Percentiles rank a stretch among this genome's conserved stretches.
These are phyloP conservation scores for Pestalotiopsis sp. DNA, from an alignment of 2,329 filamentous ascomycete species.

Conservation along the genomic window DNA sequence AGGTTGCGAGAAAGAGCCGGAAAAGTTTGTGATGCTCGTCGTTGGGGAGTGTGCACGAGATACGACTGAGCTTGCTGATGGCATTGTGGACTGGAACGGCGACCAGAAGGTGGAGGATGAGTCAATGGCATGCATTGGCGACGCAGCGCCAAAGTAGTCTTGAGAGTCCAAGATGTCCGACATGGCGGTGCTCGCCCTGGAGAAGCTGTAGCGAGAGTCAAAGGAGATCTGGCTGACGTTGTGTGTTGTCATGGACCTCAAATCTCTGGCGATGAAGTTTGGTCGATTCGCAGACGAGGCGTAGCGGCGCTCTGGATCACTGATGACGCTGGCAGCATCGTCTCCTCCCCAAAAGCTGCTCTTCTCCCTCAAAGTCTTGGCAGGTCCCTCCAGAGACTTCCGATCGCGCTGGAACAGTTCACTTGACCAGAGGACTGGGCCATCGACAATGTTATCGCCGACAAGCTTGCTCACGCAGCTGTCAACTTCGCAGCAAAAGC, in stretches of 20 bases:
- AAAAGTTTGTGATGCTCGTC: slow-evolving; percentile 62
- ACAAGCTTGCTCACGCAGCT: slow-evolving; percentile 84
- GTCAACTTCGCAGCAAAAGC: slow-evolving; percentile 89
- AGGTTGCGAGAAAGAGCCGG: slow-evolving; percentile 49
- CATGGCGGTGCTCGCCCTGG: slow-evolving; percentile 58
- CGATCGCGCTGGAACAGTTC: slow-evolving; percentile 84
- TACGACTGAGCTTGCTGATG: slow-evolving; percentile 63
- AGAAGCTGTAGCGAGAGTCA: slow-evolving; percentile 66
- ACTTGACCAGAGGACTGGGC: slow-evolving; percentile 89
- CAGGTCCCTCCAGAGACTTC: slow-evolving; percentile 54
- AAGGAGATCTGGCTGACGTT: slow-evolving; percentile 73
- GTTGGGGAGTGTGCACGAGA: slow-evolving; percentile 64
- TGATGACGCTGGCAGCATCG: slow-evolving; percentile 56
- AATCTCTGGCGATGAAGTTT: slow-evolving; percentile 56
- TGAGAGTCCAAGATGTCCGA: slow-evolving; percentile 71
- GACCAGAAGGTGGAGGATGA: slow-evolving; percentile 87
- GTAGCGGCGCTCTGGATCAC: slow-evolving; percentile 56
- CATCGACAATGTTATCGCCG: slow-evolving; percentile 80
- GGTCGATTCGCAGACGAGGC: slow-evolving; percentile 45
- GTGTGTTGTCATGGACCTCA: slow-evolving; percentile 60
- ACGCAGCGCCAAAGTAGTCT: slow-evolving; percentile 71
- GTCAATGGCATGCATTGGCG: slow-evolving; percentile 72
- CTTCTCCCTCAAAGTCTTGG: slow-evolving; percentile 43
- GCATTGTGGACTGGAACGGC: slow-evolving; percentile 72
- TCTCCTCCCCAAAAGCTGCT: slow-evolving; percentile 50